Evolutionary conservation across 352 stramenopile species (phyloP), one percentile per base, ranked within the genome.

Genomic region (Globisporangium cystogenes): DNA sequence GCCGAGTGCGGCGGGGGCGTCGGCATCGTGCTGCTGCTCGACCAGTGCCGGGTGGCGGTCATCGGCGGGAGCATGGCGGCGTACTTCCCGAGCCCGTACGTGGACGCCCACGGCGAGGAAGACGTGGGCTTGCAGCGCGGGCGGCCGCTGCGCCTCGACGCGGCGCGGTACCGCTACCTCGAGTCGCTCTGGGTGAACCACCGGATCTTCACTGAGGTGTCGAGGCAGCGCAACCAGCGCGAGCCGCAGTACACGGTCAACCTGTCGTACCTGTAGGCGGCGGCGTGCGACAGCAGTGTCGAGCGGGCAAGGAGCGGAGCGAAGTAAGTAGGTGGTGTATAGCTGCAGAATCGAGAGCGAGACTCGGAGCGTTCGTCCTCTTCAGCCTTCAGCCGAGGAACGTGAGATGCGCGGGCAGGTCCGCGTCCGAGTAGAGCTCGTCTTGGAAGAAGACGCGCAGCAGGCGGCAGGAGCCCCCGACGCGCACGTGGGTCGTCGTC

Each of bases 221-320:
- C 85, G 31, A 79, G 85, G 27, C 82, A 89, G 57, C 85, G 85
- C 56, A 95, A 95, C 56, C 82, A 91, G 63, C 79, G 79, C 53
- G 85, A 95, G 23, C 81, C 81, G 42, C 85, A 95, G 64, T 91
- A 87, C 63, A 86, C 85, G 35, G 86, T 95, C 58, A 91, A 91
- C 44, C 59, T 93, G 24, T 93, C 85, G 55, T 89, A 90, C 64
- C 65, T 95, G 47, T 95, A 90, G 60, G 51, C 0, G 20, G 14
- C 6, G 39, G 33, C 33, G 15, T 11, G 14, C 33, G 33, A 39
- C 33, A 18, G 33, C 12, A 39, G 4, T 12, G 18, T 18, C 33
- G 15, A 36, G 12, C 14, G 33, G n/a, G n/a, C n/a, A n/a, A n/a
- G n/a, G n/a, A 29, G 5, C 26, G 26, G 26, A 29, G 33, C 33